Percentiles rank a stretch among this genome's conserved stretches.
These are phyloP conservation scores for Chaetoceros tenuissimus DNA, from an alignment of 108 stramenopile species.

Conservation along the genomic window DNA sequence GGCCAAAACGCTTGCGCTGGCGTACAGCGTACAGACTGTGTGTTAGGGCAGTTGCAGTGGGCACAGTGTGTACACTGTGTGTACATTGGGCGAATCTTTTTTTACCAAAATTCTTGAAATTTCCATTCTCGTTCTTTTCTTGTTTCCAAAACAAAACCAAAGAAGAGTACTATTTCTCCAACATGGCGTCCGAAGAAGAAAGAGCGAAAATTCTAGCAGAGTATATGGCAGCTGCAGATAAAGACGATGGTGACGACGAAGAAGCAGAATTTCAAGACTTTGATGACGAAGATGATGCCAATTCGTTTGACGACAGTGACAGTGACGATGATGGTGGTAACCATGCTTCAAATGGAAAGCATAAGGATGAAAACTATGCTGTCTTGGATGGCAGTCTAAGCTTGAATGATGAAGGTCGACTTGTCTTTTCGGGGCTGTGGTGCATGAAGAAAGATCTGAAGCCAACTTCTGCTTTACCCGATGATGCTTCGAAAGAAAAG, in stretches of 20 bases:
- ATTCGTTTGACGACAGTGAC: slow-evolving; percentile 2
- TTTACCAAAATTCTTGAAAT: no score
- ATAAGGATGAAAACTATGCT: slow-evolving; percentile 4
- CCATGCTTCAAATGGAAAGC: slow-evolving; percentile 2
- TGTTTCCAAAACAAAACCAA: no score
- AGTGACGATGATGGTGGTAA: slow-evolving; percentile 8
- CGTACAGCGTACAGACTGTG: no score
- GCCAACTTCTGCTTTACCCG: neutral
- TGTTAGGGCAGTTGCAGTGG: no score
- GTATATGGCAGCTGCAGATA: slow-evolving; percentile 3
- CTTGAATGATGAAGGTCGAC: slow-evolving; percentile 24
- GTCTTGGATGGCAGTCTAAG: slow-evolving; percentile 16
- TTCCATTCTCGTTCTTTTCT: no score
- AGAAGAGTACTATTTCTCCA: no score
- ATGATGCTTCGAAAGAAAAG: neutral
- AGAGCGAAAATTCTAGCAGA: slow-evolving; percentile 18
- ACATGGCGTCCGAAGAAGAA: slow-evolving; percentile 23
- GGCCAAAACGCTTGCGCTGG: no score
- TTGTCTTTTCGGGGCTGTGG: slow-evolving; percentile 33
- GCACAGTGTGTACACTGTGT: no score
- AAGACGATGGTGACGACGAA: slow-evolving; percentile 18
- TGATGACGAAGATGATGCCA: slow-evolving; percentile 1
- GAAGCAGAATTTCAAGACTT: slow-evolving; percentile 16
- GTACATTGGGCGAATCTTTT: no score
- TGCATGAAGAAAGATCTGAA: slow-evolving; percentile 5